Percentiles rank a stretch among this genome's conserved stretches.
Evolutionary conservation across 352 stramenopile genomes (phyloP).

Genomic region (Pythium graminicola): DNA sequence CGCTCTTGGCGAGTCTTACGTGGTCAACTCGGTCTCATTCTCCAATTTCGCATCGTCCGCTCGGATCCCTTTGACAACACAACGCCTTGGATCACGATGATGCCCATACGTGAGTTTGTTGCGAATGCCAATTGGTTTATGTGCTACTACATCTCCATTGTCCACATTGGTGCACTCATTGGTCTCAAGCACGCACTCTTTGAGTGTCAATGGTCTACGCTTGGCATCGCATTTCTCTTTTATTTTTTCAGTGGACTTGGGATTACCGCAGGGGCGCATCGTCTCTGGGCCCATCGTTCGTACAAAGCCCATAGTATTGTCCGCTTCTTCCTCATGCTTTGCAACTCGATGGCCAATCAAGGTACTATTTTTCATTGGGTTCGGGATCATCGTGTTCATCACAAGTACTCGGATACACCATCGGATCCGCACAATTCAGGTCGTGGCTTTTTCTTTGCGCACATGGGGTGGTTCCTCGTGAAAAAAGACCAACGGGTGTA

Average conservation of each 20-base stretch:
- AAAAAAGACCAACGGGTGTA: slow-evolving; percentile 95
- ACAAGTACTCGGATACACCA: slow-evolving; percentile 97
- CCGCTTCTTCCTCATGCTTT: slow-evolving; percentile 96
- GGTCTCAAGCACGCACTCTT: slow-evolving; percentile 83
- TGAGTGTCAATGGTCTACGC: slow-evolving; percentile 79
- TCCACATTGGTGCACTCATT: slow-evolving; percentile 88
- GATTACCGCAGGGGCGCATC: slow-evolving; percentile 97
- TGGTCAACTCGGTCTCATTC: too few relatives aligned
- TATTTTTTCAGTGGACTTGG: slow-evolving; percentile 95
- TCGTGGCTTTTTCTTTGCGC: slow-evolving; percentile 98
- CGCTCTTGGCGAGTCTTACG: too few relatives aligned
- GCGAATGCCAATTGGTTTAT: slow-evolving; percentile 97
- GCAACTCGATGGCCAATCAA: slow-evolving; percentile 97
- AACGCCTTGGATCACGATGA: too few relatives aligned
- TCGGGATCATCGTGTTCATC: slow-evolving; percentile 97
- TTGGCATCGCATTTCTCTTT: slow-evolving; percentile 85
- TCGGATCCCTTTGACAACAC: too few relatives aligned
- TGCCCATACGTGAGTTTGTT: slow-evolving; percentile 64
- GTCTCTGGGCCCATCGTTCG: slow-evolving; percentile 95
- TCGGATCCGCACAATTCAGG: slow-evolving; percentile 94
- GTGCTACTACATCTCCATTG: slow-evolving; percentile 95
- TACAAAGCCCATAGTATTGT: slow-evolving; percentile 92
- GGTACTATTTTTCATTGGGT: slow-evolving; percentile 98
- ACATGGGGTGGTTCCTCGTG: slow-evolving; percentile 98
- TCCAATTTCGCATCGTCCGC: too few relatives aligned